Base-by-base conservation (phyloP, 768 basidiomycete species). In the Mycena galopus region DNA sequence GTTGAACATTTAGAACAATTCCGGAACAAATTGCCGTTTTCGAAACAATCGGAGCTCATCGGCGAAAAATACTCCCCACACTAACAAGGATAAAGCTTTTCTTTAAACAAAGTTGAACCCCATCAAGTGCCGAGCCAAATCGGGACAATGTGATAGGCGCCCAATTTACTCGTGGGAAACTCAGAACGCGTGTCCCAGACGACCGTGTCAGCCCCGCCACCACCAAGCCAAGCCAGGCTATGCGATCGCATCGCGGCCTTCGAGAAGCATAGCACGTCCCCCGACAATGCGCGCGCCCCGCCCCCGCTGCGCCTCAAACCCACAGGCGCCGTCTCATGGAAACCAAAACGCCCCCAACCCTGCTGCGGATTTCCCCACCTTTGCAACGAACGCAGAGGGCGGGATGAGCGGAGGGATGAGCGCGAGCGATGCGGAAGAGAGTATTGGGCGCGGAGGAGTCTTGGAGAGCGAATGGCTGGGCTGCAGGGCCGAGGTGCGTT, bases 381-480 rank as follows among this genome's bases (percentile, higher is more conserved):
- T 29, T 9, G 27, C 53, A 16, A 16, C 77, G 66, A n/a, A n/a
- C n/a, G 51, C 77, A 44, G 73, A 80, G 33, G 50, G 68, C 30
- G 67, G 84, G 75, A 80, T 75, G 60, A 73, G 77, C 0, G 83
- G 84, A 4, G 88, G 89, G 0, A 93, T 95, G 93, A 92, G 90
- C 29, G 94, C 94, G 6, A 89, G 90, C 32, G 97, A 98, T 84
- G 96, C 96, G 25, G 91, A 93, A 80, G 93, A 92, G 77, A 93
- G 93, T 77, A 97, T 97, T 81, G 89, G 88, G 8, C 90, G 90
- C 67, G 89, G 3, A 92, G 90, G 6, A 95, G 94, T 67, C 82
- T 99, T 75, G 96, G 92, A 83, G 97, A 98, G 70, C 90, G 97
- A 39, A 98, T 99, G 96, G 96, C 96, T 33, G 96, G 96, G 3